Percentiles rank a stretch among this genome's conserved stretches.
Conservation (phyloP, 306 rosid species). For the Acacia acuminata region DNA sequence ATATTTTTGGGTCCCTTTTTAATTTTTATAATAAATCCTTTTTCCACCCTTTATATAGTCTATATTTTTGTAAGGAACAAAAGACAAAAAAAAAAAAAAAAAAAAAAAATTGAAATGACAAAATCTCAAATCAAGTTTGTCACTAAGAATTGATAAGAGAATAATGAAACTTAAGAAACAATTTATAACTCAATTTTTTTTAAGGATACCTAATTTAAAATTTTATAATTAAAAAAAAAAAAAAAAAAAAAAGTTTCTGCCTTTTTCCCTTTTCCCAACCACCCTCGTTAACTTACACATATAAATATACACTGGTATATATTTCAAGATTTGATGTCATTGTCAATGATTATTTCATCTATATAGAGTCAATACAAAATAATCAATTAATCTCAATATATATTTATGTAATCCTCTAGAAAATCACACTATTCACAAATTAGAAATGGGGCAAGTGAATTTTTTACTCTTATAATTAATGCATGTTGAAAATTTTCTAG, state of each 20-base stretch:
- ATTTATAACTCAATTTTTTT: too few species aligned
- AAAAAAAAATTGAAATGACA: too few species aligned
- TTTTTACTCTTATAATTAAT: neutral
- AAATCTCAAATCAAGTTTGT: too few species aligned
- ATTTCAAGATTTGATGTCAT: neutral
- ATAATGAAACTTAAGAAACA: too few species aligned
- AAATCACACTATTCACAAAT: neutral
- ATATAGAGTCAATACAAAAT: neutral
- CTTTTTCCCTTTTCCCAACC: neutral
- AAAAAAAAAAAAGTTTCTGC: too few species aligned
- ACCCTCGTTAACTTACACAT: neutral
- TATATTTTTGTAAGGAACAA: neutral
- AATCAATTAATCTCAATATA: neutral
- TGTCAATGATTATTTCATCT: neutral
- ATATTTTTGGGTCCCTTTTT: neutral
- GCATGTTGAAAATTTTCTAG: neutral
- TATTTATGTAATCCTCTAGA: neutral
- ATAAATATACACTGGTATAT: neutral
- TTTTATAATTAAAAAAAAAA: too few species aligned
- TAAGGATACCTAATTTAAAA: too few species aligned
- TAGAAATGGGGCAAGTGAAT: neutral
- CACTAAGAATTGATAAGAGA: too few species aligned
- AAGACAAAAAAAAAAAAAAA: too few species aligned
- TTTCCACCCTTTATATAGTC: neutral
- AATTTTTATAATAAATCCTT: neutral